Evolutionary conservation across 192 early-diverging fungal species (phyloP), one percentile per base, ranked within the genome.

Genomic region (Fimicolochytrium jonesii): DNA sequence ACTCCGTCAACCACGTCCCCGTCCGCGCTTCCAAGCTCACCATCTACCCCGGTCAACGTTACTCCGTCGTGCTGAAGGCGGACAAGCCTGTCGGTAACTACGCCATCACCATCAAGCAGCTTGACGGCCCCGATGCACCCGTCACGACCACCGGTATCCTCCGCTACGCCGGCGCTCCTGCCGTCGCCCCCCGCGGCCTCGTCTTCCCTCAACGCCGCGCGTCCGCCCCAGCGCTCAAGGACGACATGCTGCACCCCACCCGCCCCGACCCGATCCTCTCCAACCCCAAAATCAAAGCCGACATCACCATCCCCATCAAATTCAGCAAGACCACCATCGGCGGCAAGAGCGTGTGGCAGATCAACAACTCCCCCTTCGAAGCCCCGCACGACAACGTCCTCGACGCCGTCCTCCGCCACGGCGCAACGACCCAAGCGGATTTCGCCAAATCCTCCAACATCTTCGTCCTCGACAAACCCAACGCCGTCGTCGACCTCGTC

Each of bases 61-160:
- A 84, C 36, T 90, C 90, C 43, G 81, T 94, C 3, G 76, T 94
- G 11, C 83, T 92, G 3, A 88, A 78, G 3, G 89, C 91, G 20
- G 80, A 80, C 34, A 20, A 50, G 25, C 28, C 5, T 23, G 48
- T 50, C 5, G 48, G 48, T 4, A 50, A 50, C 23, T 50, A 50
- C 25, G 48, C 20, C 17, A 50, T 50, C 23, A 22, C 2, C 6
- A 30, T 50, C 28, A 50, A 50, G 15, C 23, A 15, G 20, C 23
- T 4, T 5, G 25, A 50, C 15, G 48, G 48, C 17, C 43, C 43
- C 4, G 48, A 29, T 25, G 15, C 48, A 6, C 26, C 30, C 20
- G 30, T 50, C 25, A 29, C 23, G 26, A 28, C 48, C 25, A 30
- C 28, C 48, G 48, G 48, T 25, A 50, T 30, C 26, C 26, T 50